Base-by-base conservation (phyloP, 2,329 filamentous ascomycete genomes). In the Penicillium sp. region DNA sequence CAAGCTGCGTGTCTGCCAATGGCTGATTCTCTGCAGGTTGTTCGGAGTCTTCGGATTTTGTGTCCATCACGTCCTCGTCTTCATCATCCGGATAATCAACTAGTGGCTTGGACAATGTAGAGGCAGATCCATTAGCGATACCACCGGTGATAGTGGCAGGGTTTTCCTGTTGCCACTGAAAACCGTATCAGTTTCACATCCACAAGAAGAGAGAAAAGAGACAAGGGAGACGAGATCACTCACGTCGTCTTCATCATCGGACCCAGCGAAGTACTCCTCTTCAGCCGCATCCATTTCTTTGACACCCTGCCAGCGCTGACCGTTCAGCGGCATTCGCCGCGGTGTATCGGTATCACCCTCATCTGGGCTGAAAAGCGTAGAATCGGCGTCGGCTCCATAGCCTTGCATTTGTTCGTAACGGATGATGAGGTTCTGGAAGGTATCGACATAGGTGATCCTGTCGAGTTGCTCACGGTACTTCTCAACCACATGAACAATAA, bases 31-130 rank as follows among this genome's bases (percentile, higher is more conserved):
- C 42, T 37, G 52, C 36, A 24, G 61, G 46, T 13, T 55, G 51
- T 13, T 58, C 56, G 36, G 50, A 47, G 18, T 61, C 61, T 48
- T 71, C 69, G 6, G 63, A 52, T 44, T 70, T 72, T 27, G 79
- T 72, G 60, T 84, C 83, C 67, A 85, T 82, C 10, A 77, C 74
- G 44, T 79, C 81, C 16, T 93, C 88, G 47, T 78, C 81, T n/a
- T 96, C 91, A 57, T 96, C 90, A 29, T 94, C 94, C 0, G 85
- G 82, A 64, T 98, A 98, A 65, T 95, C 88, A 27, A 98, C 93
- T 18, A 97, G 73, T 1, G 86, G 86, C 62, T 85, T 89, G 41
- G 79, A 69, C 7, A 79, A 69, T 0, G 83, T 75, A 16, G 81
- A 80, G 11, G 77, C 77, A 14, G 61, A 58, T 20, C 82, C 87